Percentiles rank a stretch among this genome's conserved stretches.
Evolutionary conservation across 2,329 filamentous ascomycete genomes (phyloP).

Genomic region (Corynespora cassiicola): DNA sequence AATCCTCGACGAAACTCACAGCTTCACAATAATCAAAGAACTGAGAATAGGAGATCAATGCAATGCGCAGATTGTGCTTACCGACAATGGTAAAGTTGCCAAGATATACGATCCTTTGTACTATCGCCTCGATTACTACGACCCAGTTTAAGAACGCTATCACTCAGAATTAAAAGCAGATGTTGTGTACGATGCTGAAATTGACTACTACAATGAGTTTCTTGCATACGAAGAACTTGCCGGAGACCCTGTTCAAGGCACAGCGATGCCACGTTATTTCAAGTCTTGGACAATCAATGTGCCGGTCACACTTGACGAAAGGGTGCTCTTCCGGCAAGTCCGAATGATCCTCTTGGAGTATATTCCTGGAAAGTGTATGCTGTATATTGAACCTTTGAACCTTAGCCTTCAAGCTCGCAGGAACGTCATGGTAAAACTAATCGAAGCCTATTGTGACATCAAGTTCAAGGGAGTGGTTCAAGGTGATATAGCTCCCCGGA

Average conservation of each 20-base stretch:
- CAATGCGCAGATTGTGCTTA: slow-evolving; percentile 10
- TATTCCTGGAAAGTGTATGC: slow-evolving; percentile 5
- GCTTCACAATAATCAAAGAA: slow-evolving; percentile 2
- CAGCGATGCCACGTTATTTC: slow-evolving; percentile 1
- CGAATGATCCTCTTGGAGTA: slow-evolving; percentile 11
- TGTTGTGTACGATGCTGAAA: slow-evolving; percentile 5
- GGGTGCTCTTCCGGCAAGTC: no score
- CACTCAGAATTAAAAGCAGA: slow-evolving; percentile 1
- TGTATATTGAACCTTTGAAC: neutral
- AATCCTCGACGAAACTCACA: neutral
- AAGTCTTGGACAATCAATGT: slow-evolving; percentile 4
- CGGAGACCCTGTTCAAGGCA: neutral
- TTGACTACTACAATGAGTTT: slow-evolving; percentile 9
- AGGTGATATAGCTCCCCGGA: no score
- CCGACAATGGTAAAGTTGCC: slow-evolving; percentile 7
- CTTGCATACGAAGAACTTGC: slow-evolving; percentile 3
- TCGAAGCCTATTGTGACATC: no score
- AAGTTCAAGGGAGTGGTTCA: no score
- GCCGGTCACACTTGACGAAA: neutral
- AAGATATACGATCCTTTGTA: slow-evolving; percentile 14
- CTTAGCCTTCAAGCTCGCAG: slow-evolving; percentile 2
- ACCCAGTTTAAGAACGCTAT: neutral
- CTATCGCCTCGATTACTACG: no score
- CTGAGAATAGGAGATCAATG: slow-evolving; percentile 6
- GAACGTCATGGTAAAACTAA: slow-evolving; percentile 12